Evolutionary conservation across 2,329 filamentous ascomycete species (phyloP).

Genomic region (Nemania sp.): DNA sequence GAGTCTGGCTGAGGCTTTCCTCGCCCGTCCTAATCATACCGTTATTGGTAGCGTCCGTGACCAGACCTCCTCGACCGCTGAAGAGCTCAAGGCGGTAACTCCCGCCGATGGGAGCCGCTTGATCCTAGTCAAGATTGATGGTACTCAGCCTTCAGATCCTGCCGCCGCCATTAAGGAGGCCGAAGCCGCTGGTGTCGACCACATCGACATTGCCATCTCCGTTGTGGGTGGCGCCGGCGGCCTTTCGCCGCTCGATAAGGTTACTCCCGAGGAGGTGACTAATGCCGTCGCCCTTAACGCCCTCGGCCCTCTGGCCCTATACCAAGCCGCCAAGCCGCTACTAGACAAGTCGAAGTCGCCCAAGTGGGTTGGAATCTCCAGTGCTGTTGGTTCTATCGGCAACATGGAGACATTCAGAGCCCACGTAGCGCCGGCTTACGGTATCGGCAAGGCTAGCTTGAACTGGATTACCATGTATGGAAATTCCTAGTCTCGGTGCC

Average conservation of each 20-base stretch:
- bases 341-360: not conserved
- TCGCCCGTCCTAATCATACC: not conserved
- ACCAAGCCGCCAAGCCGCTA: not conserved
- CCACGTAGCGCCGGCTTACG: not conserved
- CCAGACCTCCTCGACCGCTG: not conserved
- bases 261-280: not conserved
- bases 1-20: not conserved
- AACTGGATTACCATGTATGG: not conserved
- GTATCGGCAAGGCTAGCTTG: not conserved
- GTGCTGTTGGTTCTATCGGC: not conserved
- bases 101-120: not conserved
- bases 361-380: not conserved
- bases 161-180: not conserved
- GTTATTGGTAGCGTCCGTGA: not conserved
- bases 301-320: not conserved
- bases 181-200: not conserved
- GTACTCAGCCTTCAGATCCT: not conserved
- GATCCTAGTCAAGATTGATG: not conserved
- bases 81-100: not conserved
- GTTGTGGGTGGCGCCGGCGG: not conserved
- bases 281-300: not conserved
- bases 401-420: not conserved
- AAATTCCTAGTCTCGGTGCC: too few species aligned
- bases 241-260: not conserved
- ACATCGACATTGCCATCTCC: not conserved